Evolutionary conservation across 2,329 filamentous ascomycete genomes (phyloP), one percentile per base, ranked within the genome.

Genomic region (Claviceps digitariae): DNA sequence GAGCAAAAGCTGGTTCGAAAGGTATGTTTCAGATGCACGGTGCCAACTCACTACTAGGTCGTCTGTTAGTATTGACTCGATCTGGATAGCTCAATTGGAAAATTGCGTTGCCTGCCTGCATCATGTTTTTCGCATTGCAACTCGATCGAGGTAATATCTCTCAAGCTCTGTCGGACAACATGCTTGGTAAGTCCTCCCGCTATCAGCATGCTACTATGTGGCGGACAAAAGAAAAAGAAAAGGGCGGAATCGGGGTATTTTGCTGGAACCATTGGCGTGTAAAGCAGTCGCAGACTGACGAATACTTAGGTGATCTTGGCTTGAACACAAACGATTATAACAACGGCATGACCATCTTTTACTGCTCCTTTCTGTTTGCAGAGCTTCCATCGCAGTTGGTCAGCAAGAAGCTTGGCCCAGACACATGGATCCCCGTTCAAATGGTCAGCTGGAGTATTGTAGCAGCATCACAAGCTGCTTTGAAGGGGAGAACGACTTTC

Each of bases 321-420:
- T 41, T 54, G 49, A 51, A 51, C 48, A 51, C 52, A 20, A 67
- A 71, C 53, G 67, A 73, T 50, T 74, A 69, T 60, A 75, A 75
- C 58, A 67, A 72, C 29, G 74, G 74, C 17, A 70, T 72, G 57
- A 76, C 73, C 0, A 73, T 78, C 45, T 76, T 76, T 55, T 70
- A 71, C 15, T 57, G 74, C 3, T 71, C 64, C 4, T 78, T 78
- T 55, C 65, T 78, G 1, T 69, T 68, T 15, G 75, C 77, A 0
- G 77, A 81, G 58, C 64, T 81, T 4, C 78, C 77, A 0, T 78
- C 75, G 0, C 75, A 78, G 54, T 65, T 79, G 8, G 61, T 79
- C 9, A 71, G 66, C 27, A 79, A 79, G 60, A 72, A 71, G 58
- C 59, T 78, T 7, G 75, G 75, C 0, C 72, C 74, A 1, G 68